Percentiles rank a stretch among this genome's conserved stretches.
These are phyloP conservation scores for Boletus rubescentipes DNA, from an alignment of 768 basidiomycete species.

Conservation along the genomic window DNA sequence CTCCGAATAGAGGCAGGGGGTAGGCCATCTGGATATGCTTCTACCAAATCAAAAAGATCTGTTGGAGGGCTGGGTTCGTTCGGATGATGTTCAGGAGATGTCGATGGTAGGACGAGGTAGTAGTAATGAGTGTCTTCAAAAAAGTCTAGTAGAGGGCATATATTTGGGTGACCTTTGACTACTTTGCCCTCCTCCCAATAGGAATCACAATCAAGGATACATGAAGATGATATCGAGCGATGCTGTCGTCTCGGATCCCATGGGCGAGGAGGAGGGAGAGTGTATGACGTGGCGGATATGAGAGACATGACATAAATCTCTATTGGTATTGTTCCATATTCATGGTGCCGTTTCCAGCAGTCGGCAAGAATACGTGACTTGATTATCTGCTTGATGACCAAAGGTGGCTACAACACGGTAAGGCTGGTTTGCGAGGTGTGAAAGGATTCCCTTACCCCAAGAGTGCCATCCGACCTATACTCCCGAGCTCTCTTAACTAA, in stretches of 20 bases:
- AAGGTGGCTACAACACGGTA: slow-evolving; percentile 56
- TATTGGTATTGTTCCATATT: slow-evolving; percentile 95
- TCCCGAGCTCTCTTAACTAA: slow-evolving; percentile 89
- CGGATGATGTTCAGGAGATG: slow-evolving; percentile 56
- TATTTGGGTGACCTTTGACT: slow-evolving; percentile 91
- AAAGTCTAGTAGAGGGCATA: slow-evolving; percentile 92
- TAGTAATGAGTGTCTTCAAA: slow-evolving; percentile 97
- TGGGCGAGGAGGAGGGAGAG: slow-evolving; percentile 73
- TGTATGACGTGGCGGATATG: slow-evolving; percentile 77
- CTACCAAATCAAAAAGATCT: slow-evolving; percentile 96
- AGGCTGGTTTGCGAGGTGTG: background rate
- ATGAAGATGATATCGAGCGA: slow-evolving; percentile 22
- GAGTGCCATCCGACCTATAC: slow-evolving; percentile 65
- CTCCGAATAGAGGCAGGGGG: slow-evolving; percentile 70
- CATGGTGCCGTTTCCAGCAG: slow-evolving; percentile 98
- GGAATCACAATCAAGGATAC: slow-evolving; percentile 18
- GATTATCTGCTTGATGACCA: slow-evolving; percentile 98
- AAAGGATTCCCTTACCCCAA: slow-evolving; percentile 66
- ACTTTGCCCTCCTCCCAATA: slow-evolving; percentile 69
- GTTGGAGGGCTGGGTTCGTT: slow-evolving; percentile 57
- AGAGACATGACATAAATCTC: slow-evolving; percentile 95
- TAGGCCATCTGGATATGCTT: slow-evolving; percentile 83
- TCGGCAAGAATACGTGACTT: slow-evolving; percentile 98
- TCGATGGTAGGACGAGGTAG: slow-evolving; percentile 86
- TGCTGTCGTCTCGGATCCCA: slow-evolving; percentile 72